These are phyloP conservation scores for Claviceps spartinae DNA, from an alignment of 2,329 filamentous ascomycete genomes.

Conservation along the genomic window DNA sequence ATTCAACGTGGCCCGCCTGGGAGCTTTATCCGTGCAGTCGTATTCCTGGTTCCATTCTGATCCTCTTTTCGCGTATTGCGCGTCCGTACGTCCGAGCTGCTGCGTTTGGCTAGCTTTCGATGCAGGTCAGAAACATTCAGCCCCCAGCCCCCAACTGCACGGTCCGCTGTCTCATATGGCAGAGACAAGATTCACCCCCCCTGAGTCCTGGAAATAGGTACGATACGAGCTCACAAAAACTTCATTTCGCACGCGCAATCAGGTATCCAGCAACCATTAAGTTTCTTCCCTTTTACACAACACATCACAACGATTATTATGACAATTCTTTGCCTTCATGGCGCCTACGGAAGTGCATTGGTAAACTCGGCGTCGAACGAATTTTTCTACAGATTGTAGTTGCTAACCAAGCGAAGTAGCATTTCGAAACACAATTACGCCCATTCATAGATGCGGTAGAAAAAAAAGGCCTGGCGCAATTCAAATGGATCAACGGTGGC, in stretches of 20 bases:
- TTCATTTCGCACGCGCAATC: no score
- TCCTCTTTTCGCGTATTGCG: neutral
- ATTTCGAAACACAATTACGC: conserved; percentile 1
- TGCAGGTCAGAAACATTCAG: neutral
- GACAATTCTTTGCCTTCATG: conserved; percentile 5
- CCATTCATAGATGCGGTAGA: conserved; percentile 1
- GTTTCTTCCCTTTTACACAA: neutral
- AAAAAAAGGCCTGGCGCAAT: neutral
- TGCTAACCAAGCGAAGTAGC: neutral
- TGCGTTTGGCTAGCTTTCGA: neutral
- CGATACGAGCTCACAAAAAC: no score
- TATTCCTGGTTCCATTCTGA: neutral
- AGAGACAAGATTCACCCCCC: neutral
- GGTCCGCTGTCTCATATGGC: neutral
- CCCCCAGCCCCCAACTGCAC: neutral
- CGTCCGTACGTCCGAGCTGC: neutral
- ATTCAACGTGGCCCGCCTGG: neutral
- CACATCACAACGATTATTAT: neutral
- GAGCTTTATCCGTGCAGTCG: neutral
- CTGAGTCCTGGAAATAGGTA: neutral
- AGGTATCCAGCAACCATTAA: no score
- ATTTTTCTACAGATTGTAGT: no score
- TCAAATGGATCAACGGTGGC: conserved; percentile 5
- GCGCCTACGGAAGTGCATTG: conserved; percentile 2
- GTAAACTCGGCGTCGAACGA: neutral